Evolutionary conservation across 805 yeast genomes (phyloP), one percentile per base, ranked within the genome.

Genomic region (Teunomyces cretensis): DNA sequence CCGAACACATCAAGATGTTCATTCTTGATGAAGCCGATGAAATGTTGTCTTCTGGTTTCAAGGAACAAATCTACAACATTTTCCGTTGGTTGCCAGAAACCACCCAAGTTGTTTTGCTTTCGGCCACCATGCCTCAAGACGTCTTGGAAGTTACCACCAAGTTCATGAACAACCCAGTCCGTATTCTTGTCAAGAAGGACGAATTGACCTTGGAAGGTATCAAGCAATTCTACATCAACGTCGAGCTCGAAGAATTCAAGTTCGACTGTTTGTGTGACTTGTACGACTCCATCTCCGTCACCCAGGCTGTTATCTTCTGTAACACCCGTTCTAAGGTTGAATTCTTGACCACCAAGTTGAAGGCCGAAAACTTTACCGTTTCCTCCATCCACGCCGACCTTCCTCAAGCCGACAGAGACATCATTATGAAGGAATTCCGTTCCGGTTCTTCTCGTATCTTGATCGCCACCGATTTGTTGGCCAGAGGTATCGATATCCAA

Each of bases 401-500:
- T 88, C 83, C 88, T 60, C 99, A 94, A 73, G 85, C 84, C 60
- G 96, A 92, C 66, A 81, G 99, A 72, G 97, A 94, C 70, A 74
- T 81, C 58, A 88, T 94, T 58, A 94, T 94, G 99, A 82, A 83
- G 66, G 97, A 91, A 68, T 94, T 94, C 81, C 80, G 99, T 68
- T 76, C 86, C 48, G 99, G 99, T 48, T 81, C 86, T 55, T 88
- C 97, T 44, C 81, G 99, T 65, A 92, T 94, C 41, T 76, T 94
- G 65, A 94, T 94, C 64, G 86, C 97, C 55, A 94, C 99, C 33
- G 99, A 94, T 71, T 86, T 94, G 60, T 87, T 92, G 85, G 99
- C 99, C 41, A 81, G 99, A 72, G 99, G 99, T 64, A 94, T 92
- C 55, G 99, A 92, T 71, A 98, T 92, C 49, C 99, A 92, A 75